Conservation (phyloP, 345 rosid genomes). For the Limnanthes douglasii region DNA sequence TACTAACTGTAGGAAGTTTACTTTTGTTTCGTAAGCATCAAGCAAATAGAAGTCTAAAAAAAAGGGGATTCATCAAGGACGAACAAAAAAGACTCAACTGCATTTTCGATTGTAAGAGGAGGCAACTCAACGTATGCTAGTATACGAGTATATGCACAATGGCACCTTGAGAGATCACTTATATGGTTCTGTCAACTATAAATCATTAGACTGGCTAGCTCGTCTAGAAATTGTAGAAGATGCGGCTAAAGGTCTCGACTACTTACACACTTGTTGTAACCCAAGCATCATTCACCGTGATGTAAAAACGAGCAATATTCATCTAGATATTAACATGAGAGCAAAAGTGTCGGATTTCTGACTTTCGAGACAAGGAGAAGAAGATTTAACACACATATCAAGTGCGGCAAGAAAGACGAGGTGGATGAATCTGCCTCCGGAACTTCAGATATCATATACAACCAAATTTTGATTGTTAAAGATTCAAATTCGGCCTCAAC, state of each 20-base stretch:
- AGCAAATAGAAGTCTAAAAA: slow-evolving; percentile 19
- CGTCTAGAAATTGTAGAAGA: slow-evolving; percentile 57
- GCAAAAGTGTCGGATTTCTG: slow-evolving; percentile 77
- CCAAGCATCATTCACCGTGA: slow-evolving; percentile 74
- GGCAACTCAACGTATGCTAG: slow-evolving; percentile 36
- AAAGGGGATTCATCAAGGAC: slow-evolving; percentile 28
- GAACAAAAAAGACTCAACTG: slow-evolving; percentile 23
- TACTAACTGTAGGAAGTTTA: slow-evolving; percentile 26
- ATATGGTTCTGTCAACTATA: slow-evolving; percentile 40
- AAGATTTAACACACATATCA: slow-evolving; percentile 56
- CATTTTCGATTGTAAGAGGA: slow-evolving; percentile 33
- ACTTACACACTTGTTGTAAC: slow-evolving; percentile 63
- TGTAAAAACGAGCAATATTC: slow-evolving; percentile 69
- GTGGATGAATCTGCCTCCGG: no score
- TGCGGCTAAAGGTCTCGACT: slow-evolving; percentile 82
- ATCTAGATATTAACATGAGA: slow-evolving; percentile 56
- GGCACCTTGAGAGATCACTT: slow-evolving; percentile 57
- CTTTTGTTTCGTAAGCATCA: slow-evolving; percentile 15
- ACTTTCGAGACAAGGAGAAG: slow-evolving; percentile 68
- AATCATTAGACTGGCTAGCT: slow-evolving; percentile 35
- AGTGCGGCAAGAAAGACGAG: slow-evolving; percentile 66
- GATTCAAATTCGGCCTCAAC: no score
- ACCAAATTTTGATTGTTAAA: no score
- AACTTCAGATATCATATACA: no score
- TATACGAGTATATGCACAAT: slow-evolving; percentile 75